Evolutionary conservation across 148 eudicot species (phyloP), one percentile per base, ranked within the genome.

Genomic region (Limonium bicolor): DNA sequence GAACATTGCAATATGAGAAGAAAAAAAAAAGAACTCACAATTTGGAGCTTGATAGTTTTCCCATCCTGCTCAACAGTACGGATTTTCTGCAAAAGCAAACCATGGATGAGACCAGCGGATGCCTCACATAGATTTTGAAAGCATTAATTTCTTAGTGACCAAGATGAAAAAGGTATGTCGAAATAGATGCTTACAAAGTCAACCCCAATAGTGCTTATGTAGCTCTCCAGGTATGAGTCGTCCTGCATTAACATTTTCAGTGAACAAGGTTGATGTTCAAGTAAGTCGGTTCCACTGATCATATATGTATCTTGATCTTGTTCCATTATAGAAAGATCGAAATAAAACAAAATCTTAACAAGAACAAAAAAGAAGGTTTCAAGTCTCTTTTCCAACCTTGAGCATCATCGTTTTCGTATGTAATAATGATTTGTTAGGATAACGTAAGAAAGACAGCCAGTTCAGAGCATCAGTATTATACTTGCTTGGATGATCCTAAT

Each of bases 181-280:
- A n/a, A n/a, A n/a, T n/a, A n/a, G n/a, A n/a, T n/a, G n/a, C 87
- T 72, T 66, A 83, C 87, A 19, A 83, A 83, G 54, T 83, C 94
- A 11, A 83, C 94, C 18, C 94, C 94, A 46, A 83, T 83, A 44
- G 94, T 83, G 74, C 94, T 83, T 51, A 83, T 83, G 71, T 83
- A 83, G 48, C 80, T 78, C 32, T 83, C 94, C 47, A 83, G 71
- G 61, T 78, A 83, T 3, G 94, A 74, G 52, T 83, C 94, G 68
- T 83, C 94, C 87, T 82, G 73, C 26, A 58, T 42, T 26, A 40
- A n/a, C n/a, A n/a, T n/a, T n/a, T n/a, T n/a, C n/a, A 17, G 20
- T 39, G 1, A 39, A 3, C n/a, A 39, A 39, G 3, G 13, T n/a
- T n/a, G n/a, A n/a, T n/a, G n/a, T n/a, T n/a, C n/a, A n/a, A n/a